phyloP scores from a whole-genome alignment of 2,329 filamentous ascomycete genomes.

The Stagonosporopsis cucurbitacearum region DNA sequence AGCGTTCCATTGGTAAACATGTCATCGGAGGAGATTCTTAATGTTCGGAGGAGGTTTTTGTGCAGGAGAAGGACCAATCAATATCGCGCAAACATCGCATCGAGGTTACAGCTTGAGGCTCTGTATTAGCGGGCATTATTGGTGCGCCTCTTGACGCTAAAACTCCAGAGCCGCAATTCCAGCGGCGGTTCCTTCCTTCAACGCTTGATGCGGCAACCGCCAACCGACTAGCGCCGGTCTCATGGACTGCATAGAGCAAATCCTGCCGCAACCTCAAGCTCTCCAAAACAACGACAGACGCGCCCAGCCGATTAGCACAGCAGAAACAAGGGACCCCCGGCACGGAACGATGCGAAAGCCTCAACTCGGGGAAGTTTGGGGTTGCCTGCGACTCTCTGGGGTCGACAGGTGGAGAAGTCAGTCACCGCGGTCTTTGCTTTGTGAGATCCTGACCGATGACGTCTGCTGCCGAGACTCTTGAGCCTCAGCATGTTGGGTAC shows the following conservation, averaged over 20 bases:
- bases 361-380: conserved; percentile 31
- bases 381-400: conserved; percentile 17
- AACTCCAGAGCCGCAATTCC: neutral
- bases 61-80: neutral
- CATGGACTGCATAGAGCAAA: neutral
- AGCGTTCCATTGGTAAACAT: neutral
- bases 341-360: conserved; percentile 31
- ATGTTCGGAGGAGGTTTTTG: conserved; percentile 1
- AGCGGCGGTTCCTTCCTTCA: neutral
- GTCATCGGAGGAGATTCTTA: neutral
- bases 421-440: conserved; percentile 17
- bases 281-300: neutral
- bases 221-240: neutral
- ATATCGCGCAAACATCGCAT: neutral
- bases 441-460: conserved; percentile 11
- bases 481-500: neutral
- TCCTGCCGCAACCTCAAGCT: neutral
- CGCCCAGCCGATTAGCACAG: neutral
- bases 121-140: conserved; percentile 1
- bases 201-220: neutral
- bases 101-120: neutral
- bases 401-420: conserved; percentile 15
- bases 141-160: neutral
- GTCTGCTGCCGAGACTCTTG: neutral
- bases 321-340: conserved; percentile 13